Percentiles rank a stretch among this genome's conserved stretches.
These are phyloP conservation scores for Ramaria sp. DNA, from an alignment of 768 basidiomycete species.

Conservation along the genomic window DNA sequence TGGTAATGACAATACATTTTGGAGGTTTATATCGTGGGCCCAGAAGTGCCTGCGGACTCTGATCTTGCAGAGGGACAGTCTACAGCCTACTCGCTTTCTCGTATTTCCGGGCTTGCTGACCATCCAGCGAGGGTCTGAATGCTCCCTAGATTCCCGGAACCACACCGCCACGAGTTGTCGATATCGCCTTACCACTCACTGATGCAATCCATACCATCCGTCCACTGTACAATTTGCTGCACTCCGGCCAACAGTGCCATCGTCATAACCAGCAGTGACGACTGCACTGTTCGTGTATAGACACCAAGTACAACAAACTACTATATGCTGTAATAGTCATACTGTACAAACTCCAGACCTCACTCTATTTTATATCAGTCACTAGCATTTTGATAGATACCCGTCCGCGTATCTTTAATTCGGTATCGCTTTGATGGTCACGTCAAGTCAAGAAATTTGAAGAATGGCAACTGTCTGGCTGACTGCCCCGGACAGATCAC, in stretches of 20 bases:
- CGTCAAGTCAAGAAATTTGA: neutral
- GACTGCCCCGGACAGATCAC: neutral
- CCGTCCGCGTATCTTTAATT: neutral
- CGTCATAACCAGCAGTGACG: conserved; percentile 91
- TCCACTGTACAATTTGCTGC: conserved; percentile 76
- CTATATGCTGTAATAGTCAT: neutral
- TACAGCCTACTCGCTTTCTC: conserved; percentile 51
- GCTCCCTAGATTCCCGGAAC: conserved; percentile 55
- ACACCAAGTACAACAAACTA: conserved; percentile 36
- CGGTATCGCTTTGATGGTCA: neutral
- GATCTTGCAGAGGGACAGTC: conserved; percentile 51
- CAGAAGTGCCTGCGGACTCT: conserved; percentile 65
- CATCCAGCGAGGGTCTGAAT: conserved; percentile 57
- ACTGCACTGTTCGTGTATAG: conserved; percentile 91
- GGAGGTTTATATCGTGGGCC: conserved; percentile 94
- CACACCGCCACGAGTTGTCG: conserved; percentile 33
- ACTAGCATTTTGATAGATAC: neutral
- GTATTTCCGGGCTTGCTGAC: conserved; percentile 66
- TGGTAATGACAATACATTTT: conserved; percentile 92
- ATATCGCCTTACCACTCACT: conserved; percentile 1
- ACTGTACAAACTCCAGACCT: neutral
- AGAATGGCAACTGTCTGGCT: neutral
- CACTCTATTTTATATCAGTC: neutral
- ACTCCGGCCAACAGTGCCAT: conserved; percentile 82
- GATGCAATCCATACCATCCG: conserved; percentile 81